Conservation (phyloP, 2,329 filamentous ascomycete genomes). For the Aspergillus amoenus region DNA sequence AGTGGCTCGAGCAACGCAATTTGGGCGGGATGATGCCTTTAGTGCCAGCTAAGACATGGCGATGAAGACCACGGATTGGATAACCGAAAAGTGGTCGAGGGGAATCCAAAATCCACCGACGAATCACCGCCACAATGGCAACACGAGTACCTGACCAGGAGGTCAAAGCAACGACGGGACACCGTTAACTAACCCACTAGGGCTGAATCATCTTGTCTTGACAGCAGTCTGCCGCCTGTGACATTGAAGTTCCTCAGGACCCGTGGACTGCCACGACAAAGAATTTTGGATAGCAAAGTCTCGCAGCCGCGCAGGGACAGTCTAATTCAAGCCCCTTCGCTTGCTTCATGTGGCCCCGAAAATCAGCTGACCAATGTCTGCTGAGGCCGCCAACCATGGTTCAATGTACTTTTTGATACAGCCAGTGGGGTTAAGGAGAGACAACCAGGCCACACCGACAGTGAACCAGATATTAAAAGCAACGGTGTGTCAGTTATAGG, state of each 20-base stretch:
- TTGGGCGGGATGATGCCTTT: conserved; percentile 30
- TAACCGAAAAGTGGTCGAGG: conserved; percentile 13
- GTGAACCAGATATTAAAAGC: neutral
- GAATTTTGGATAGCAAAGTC: too few species aligned
- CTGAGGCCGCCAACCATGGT: conserved; percentile 16
- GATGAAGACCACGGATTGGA: conserved; percentile 23
- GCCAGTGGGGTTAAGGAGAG: conserved; percentile 16
- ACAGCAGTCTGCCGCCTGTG: too few species aligned
- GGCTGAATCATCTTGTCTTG: conserved; percentile 1
- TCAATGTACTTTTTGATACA: conserved; percentile 17
- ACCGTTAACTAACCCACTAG: conserved; percentile 3
- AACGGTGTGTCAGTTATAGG: neutral
- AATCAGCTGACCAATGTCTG: conserved; percentile 3
- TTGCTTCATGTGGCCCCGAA: neutral
- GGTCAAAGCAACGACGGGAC: conserved; percentile 8
- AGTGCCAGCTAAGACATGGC: conserved; percentile 24
- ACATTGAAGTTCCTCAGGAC: too few species aligned
- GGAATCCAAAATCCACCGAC: conserved; percentile 10
- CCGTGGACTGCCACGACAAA: too few species aligned
- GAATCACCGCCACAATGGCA: conserved; percentile 14
- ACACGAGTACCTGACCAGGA: conserved; percentile 19
- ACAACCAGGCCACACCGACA: conserved; percentile 10
- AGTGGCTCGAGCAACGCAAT: conserved; percentile 24
- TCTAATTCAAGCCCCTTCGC: neutral
- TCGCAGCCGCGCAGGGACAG: too few species aligned